Percentiles rank a stretch among this genome's conserved stretches.
Evolutionary conservation across 2,329 filamentous ascomycete genomes (phyloP).

Genomic region (Nectriaceae sp.): DNA sequence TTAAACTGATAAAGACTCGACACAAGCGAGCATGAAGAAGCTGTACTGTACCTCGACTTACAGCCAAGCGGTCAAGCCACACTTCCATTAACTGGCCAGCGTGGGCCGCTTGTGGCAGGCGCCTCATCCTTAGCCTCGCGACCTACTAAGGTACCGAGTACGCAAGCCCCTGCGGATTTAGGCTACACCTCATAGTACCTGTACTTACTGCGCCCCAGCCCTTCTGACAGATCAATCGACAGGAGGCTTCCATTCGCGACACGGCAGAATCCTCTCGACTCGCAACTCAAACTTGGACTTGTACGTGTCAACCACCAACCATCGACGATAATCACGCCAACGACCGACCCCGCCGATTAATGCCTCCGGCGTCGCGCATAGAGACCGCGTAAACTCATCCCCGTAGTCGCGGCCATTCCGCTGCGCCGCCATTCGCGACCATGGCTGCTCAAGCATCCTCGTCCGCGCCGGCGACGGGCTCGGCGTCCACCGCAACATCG

Average conservation of each 20-base stretch:
- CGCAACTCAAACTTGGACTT: slow-evolving; percentile 8
- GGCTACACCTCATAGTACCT: too few relatives aligned
- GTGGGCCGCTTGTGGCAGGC: too few relatives aligned
- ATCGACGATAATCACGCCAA: slow-evolving; percentile 11
- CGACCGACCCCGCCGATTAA: slow-evolving; percentile 11
- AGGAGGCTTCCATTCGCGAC: slow-evolving; percentile 22
- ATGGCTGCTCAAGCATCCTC: slow-evolving; percentile 49
- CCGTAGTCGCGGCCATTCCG: slow-evolving; percentile 40
- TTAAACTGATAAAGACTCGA: too few relatives aligned
- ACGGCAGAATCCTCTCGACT: slow-evolving; percentile 29
- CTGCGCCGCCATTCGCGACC: slow-evolving; percentile 32
- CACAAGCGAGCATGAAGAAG: too few relatives aligned
- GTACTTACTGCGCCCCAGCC: slow-evolving; percentile 13
- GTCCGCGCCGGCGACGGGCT: slow-evolving; percentile 34
- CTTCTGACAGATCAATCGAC: slow-evolving; percentile 14
- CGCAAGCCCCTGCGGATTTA: slow-evolving; percentile 9
- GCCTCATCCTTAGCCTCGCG: too few relatives aligned
- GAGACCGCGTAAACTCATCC: slow-evolving; percentile 19
- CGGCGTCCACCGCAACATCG: slow-evolving; percentile 34
- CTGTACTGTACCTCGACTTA: too few relatives aligned
- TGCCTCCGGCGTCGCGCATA: slow-evolving; percentile 16
- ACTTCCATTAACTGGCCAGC: too few relatives aligned
- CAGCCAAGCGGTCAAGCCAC: too few relatives aligned
- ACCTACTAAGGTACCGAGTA: too few relatives aligned
- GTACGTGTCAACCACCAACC: slow-evolving; percentile 13